Base-by-base conservation (phyloP, 179 eudicot species). In the Beta lomatogona region DNA sequence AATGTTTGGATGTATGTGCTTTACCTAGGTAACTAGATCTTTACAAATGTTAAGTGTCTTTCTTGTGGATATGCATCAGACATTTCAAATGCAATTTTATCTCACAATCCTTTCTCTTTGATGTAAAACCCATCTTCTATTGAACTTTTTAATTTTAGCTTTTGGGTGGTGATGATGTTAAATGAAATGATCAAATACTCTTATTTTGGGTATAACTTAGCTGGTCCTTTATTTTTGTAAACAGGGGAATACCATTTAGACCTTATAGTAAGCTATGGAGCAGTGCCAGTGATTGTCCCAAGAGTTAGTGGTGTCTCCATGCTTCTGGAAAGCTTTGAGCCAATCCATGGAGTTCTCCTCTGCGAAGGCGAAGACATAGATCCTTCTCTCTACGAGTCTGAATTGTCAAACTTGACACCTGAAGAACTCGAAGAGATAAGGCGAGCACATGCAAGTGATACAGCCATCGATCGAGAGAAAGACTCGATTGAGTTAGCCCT, bases 331-430 rank as follows among this genome's bases (percentile, higher is more conserved):
- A 94, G 99, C 86, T 95, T 95, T 78, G 94, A 92, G 86, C 99
- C 99, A 5, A 90, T 95, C 80, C 98, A 95, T n/a, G 99, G 99
- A 6, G 98, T 95, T 73, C 98, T 95, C 69, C 92, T 95, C 1
- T 95, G 99, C 44, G 99, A 95, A 83, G 99, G 98, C 0, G 99
- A 95, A 81, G 99, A 95, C 87, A 90, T 95, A 9, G 99, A 95
- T 44, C 99, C 99, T 0, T 92, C 98, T 0, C 89, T 80, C 14
- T 95, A 95, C 66, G 89, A 91, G 4, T 85, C 89, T 0, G 95
- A 88, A 72, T 15, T 86, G 22, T 82, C 91, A 3, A 79, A 72
- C 76, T 82, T 94, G 64, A 87, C 93, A 1, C 82, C 83, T 0
- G 97, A 94, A 67, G 98, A 95, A 67, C 82, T 92, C 13, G 97